A percentile compares a stretch with the other conserved stretches of the same genome.
These are phyloP conservation scores for Mucuna pruriens DNA, from an alignment of 306 rosid genomes.

Conservation along the genomic window DNA sequence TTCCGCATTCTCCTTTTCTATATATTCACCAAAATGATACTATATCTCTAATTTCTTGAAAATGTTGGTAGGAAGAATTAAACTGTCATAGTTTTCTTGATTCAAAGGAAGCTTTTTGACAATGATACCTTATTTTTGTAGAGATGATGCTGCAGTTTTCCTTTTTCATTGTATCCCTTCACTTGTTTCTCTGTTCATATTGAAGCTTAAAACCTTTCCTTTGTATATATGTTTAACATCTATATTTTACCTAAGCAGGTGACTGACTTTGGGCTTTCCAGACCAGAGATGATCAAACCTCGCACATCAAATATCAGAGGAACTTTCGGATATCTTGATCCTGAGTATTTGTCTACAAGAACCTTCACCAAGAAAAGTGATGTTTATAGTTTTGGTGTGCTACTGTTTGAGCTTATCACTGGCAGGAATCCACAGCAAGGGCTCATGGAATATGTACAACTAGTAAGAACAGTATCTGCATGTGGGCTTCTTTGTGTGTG, in stretches of 20 bases:
- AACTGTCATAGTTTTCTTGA: neutral
- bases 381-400: conserved; percentile 66
- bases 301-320: conserved; percentile 43
- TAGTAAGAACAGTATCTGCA: conserved; percentile 44
- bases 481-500: neutral
- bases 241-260: conserved; percentile 41
- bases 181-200: neutral
- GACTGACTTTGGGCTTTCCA: conserved; percentile 57
- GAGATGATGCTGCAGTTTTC: conserved; percentile 11
- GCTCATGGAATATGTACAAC: conserved; percentile 58
- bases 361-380: conserved; percentile 63
- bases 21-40: conserved; percentile 11
- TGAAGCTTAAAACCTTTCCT: neutral
- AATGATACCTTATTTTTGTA: conserved; percentile 8
- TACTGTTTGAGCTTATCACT: conserved; percentile 56
- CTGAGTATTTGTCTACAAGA: conserved; percentile 49
- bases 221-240: neutral
- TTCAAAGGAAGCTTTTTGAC: conserved; percentile 6
- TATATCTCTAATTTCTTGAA: neutral
- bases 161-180: neutral
- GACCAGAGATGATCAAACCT: conserved; percentile 50
- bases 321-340: conserved; percentile 56
- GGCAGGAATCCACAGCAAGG: conserved; percentile 60
- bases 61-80: neutral
- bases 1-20: conserved; percentile 6